Conservation (phyloP, 139 green algal genomes). For the Coelastrella sp. region DNA sequence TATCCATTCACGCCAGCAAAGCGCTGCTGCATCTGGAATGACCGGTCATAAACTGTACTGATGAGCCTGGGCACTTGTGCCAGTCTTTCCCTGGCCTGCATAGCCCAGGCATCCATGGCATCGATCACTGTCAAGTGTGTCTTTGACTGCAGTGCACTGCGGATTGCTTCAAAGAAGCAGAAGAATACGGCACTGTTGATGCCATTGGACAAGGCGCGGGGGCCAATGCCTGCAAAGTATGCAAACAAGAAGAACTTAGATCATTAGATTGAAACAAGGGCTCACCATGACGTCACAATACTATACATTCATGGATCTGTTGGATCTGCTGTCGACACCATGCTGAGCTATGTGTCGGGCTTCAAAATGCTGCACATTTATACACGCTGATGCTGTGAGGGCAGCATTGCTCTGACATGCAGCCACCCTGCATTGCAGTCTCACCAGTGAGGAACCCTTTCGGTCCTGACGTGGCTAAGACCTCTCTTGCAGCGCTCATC, state of each 20-base stretch:
- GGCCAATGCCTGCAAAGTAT: constrained; percentile 64
- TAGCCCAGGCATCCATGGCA: constrained; percentile 20
- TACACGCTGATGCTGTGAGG: too few relatives aligned
- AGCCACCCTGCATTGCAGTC: too few relatives aligned
- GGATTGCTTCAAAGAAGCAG: constrained; percentile 84
- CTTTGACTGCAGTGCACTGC: constrained; percentile 46
- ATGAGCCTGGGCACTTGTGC: neutral
- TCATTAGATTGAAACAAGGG: too few relatives aligned
- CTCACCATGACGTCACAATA: too few relatives aligned
- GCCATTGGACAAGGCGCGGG: constrained; percentile 79
- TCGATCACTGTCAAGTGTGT: neutral
- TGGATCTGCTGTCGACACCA: too few relatives aligned
- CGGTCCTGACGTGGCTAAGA: constrained; percentile 53
- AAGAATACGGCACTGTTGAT: constrained; percentile 93
- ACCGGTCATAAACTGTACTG: neutral
- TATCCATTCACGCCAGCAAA: neutral
- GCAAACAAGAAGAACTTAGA: neutral
- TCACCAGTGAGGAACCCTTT: constrained; percentile 63
- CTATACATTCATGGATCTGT: too few relatives aligned
- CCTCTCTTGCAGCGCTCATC: constrained; percentile 30
- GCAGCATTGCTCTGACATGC: too few relatives aligned
- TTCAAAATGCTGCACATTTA: too few relatives aligned
- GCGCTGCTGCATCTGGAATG: neutral
- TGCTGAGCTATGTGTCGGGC: too few relatives aligned
- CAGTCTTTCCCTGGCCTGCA: constrained; percentile 10